phyloP scores from a whole-genome alignment of 352 stramenopile species.

The Aphanomyces euteiches region DNA sequence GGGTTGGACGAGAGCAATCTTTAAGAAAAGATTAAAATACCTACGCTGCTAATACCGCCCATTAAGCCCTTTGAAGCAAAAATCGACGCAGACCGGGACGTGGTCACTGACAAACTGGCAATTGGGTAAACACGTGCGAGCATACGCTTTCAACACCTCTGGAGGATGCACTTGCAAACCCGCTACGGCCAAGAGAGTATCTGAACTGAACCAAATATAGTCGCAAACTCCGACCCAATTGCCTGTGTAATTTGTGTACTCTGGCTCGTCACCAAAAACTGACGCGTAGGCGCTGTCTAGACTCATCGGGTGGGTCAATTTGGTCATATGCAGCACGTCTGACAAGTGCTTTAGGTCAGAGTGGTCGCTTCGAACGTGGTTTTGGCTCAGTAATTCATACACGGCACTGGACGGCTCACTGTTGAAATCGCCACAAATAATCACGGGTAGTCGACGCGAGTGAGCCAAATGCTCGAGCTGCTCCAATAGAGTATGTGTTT shows the following conservation, averaged over 20 bases:
- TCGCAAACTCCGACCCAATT: conserved; percentile 95
- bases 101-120: conserved; percentile 96
- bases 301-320: conserved; percentile 90
- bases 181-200: conserved; percentile 90
- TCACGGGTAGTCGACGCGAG: conserved; percentile 85
- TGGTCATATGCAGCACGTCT: conserved; percentile 68
- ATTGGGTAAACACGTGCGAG: conserved; percentile 92
- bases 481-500: conserved; percentile 86
- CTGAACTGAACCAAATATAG: conserved; percentile 97
- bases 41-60: conserved; percentile 22
- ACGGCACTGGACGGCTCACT: conserved; percentile 94
- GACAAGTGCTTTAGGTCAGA: conserved; percentile 88
- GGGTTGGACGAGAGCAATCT: not conserved
- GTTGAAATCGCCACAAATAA: conserved; percentile 99
- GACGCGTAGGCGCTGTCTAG: conserved; percentile 94
- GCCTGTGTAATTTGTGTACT: conserved; percentile 98
- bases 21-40: conserved; percentile 1
- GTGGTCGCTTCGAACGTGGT: conserved; percentile 84
- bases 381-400: conserved; percentile 94
- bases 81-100: conserved; percentile 90
- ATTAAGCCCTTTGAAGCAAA: conserved; percentile 57
- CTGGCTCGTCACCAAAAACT: conserved; percentile 94
- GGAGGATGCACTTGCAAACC: conserved; percentile 92
- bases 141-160: conserved; percentile 80
- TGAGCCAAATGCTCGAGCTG: conserved; percentile 76